Evolutionary conservation across 345 rosid genomes (phyloP), one percentile per base, ranked within the genome.

Genomic region (Luvunga scandens): DNA sequence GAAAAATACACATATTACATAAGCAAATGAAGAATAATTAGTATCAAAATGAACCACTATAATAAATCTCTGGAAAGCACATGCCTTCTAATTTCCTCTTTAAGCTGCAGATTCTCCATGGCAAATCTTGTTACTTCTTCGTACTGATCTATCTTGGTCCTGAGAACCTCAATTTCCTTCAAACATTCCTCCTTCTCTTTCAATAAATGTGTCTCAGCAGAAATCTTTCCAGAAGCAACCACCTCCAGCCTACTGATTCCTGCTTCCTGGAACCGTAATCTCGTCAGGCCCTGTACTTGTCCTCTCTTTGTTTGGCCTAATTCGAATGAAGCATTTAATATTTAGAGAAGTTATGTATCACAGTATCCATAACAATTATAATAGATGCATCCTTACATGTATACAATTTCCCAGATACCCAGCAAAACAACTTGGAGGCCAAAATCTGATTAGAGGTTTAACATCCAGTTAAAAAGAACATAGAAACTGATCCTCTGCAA

Each of bases 51-150:
- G 18, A 6, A 18, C 6, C 7, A 28, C 28, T 13, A 59, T 76
- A 62, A 16, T 4, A 42, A 5, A 3, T 36, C 12, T 24, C 24
- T 31, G 14, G 68, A 42, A 76, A 72, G 48, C 39, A 65, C 89
- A 77, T 91, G 82, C 99, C 97, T 92, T 87, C 97, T 90, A 62
- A 91, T 91, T 86, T 96, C 98, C 85, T 96, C 98, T 85, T 96
- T 94, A 45, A 96, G 76, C 59, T 87, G 89, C 74, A 96, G 83
- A 86, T 96, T 96, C 84, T 96, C 99, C 82, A 93, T 91, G 22
- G 99, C 98, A 83, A 96, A 96, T 91, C 95, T 90, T 65, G 98
- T 96, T 27, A 93, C 98, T 87, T 96, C 99, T 78, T 91, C 97
- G 82, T 90, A 94, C 79, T 98, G 83, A 69, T 93, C 92, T 77